These are phyloP conservation scores for Sisymbrium altissimum DNA, from an alignment of 345 rosid species.

Conservation along the genomic window DNA sequence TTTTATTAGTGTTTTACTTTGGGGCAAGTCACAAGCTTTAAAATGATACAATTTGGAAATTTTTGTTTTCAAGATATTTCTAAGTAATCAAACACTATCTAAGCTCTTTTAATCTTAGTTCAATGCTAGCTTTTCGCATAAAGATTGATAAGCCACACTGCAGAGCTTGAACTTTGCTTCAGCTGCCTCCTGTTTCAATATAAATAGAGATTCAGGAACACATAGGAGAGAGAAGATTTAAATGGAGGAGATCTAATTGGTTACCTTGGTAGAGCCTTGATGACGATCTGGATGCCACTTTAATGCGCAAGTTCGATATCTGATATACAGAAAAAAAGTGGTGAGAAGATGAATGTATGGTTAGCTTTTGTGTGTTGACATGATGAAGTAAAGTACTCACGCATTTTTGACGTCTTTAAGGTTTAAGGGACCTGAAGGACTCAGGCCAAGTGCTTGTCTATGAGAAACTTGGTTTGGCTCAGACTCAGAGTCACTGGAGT, in stretches of 20 bases:
- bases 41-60: not conserved
- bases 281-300: slow-evolving; percentile 99
- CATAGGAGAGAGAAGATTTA: not conserved
- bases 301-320: slow-evolving; percentile 79
- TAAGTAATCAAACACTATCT: slow-evolving; percentile 20
- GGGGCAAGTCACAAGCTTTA: not conserved
- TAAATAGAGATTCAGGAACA: not conserved
- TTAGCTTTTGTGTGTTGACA: slow-evolving; percentile 1
- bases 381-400: slow-evolving; percentile 42
- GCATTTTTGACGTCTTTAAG: slow-evolving; percentile 80
- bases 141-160: slow-evolving; percentile 80
- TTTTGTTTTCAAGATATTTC: not conserved
- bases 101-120: slow-evolving; percentile 26
- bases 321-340: slow-evolving; percentile 19
- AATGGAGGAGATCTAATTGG: not conserved
- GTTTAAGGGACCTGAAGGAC: slow-evolving; percentile 69
- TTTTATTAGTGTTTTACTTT: not conserved
- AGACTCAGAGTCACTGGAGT: slow-evolving; percentile 41
- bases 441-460: slow-evolving; percentile 77
- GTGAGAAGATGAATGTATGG: not conserved
- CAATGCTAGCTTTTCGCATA: slow-evolving; percentile 65
- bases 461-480: slow-evolving; percentile 48
- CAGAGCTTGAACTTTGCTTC: slow-evolving; percentile 95
- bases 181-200: slow-evolving; percentile 51
- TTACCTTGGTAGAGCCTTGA: slow-evolving; percentile 83